These are phyloP conservation scores for Sugiyamaella neomexicana DNA, from an alignment of 1,139 yeast genomes.

Conservation along the genomic window DNA sequence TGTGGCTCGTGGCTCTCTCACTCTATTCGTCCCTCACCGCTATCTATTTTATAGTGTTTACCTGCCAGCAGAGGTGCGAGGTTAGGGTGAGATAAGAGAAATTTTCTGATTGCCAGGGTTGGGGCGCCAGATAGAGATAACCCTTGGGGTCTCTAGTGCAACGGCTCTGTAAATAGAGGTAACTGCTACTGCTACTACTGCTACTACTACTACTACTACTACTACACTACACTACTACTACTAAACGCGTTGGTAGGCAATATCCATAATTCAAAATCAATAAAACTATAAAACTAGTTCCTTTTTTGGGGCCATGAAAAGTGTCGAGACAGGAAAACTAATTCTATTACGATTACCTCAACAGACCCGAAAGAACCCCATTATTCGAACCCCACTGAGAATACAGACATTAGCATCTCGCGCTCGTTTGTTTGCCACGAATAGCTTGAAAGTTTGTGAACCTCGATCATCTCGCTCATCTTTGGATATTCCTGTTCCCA, in stretches of 20 bases:
- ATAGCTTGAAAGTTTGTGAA: neutral
- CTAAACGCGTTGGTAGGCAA: neutral
- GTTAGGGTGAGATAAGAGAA: slow-evolving; percentile 13
- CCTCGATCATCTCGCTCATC: neutral
- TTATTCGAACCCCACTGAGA: neutral
- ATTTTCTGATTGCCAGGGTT: slow-evolving; percentile 2
- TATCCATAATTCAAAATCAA: slow-evolving; percentile 6
- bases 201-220: neutral
- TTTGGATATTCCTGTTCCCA: neutral
- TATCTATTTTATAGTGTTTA: too few relatives aligned
- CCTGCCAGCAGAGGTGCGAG: neutral
- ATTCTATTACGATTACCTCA: neutral
- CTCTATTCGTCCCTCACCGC: too few relatives aligned
- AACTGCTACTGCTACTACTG: neutral
- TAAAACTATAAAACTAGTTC: neutral
- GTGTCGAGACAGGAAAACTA: slow-evolving; percentile 1
- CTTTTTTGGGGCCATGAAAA: slow-evolving; percentile 16
- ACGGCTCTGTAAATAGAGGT: neutral
- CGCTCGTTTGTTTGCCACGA: too few relatives aligned
- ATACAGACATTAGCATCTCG: too few relatives aligned
- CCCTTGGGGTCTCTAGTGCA: neutral
- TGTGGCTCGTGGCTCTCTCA: too few relatives aligned
- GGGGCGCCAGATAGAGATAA: slow-evolving; percentile 1
- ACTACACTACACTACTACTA: too few relatives aligned
- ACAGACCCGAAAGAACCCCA: neutral